Evolutionary conservation across 2,329 filamentous ascomycete genomes (phyloP).

Genomic region (Aspergillus chevalieri): DNA sequence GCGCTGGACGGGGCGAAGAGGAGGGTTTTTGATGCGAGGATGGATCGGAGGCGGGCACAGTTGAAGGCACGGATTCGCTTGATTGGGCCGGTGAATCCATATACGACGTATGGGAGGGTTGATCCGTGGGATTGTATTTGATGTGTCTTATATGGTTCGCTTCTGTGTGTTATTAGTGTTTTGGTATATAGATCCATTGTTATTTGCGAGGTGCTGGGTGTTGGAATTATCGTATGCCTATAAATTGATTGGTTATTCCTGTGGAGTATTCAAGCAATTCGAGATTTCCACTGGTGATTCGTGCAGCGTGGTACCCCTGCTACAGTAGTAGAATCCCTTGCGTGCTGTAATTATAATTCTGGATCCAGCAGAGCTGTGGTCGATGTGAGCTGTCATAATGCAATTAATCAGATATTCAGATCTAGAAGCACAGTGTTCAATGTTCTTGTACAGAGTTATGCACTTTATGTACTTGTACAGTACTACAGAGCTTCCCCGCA

Average conservation of each 20-base stretch:
- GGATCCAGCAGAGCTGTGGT: background rate
- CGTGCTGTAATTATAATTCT: background rate
- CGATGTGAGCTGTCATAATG: background rate
- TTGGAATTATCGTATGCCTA: no score
- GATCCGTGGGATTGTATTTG: constrained; percentile 20
- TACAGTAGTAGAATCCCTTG: background rate
- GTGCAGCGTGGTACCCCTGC: background rate
- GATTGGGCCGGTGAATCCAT: constrained; percentile 32
- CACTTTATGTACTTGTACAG: no score
- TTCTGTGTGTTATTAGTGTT: constrained; percentile 5
- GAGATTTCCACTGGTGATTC: no score
- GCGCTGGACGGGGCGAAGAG: constrained; percentile 29
- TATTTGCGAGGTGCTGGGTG: no score
- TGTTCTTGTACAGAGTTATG: no score
- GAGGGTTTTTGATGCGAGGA: constrained; percentile 27
- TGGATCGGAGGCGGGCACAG: constrained; percentile 30
- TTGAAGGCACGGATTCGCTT: constrained; percentile 38
- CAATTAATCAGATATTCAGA: no score
- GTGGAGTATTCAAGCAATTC: no score
- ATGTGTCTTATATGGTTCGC: background rate
- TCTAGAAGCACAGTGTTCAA: no score
- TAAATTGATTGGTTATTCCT: no score
- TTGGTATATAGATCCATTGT: background rate
- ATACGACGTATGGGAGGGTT: constrained; percentile 15
- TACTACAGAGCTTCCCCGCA: background rate